Base-by-base conservation (phyloP, 2,329 filamentous ascomycete species). In the Diaporthe longicolla region DNA sequence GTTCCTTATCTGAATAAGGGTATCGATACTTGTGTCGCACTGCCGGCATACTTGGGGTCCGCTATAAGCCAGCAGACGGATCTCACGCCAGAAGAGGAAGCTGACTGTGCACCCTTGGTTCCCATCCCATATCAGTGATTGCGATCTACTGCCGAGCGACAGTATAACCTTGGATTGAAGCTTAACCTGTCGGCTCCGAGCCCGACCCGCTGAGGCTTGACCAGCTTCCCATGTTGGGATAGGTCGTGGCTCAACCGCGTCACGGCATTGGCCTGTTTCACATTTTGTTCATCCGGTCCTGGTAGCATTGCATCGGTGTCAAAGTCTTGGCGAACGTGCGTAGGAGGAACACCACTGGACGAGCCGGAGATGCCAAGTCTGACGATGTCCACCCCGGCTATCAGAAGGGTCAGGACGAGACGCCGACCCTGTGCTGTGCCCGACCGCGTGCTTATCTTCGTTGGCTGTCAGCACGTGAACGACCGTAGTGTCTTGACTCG, bases 251-350 rank as follows among this genome's bases (percentile, higher is more conserved):
- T 24, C 43, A 57, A 45, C 55, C 24, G 52, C 52, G 55, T 45
- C 55, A 61, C 68, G 68, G 68, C 52, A 70, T 70, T 70, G 68
- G 68, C 21, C 48, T 68, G 63, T 68, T 68, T 68, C 63, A 68
- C 32, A 15, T 40, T 52, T 68, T 68, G 63, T 68, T 68, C 63
- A 68, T 68, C 63, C 63, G 63, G 48, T 21, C 6, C 48, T 68
- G 63, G 63, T 68, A 54, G 48, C 63, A 68, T 54, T 68, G 63
- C 63, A 68, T 68, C 63, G 63, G 63, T 68, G 63, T 68, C 63
- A 68, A 68, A 68, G 32, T 68, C 63, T 68, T 68, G 63, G 63
- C 63, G 63, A 68, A 54, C 63, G 48, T 2, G 32, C 63, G 15
- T 8, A 24, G 6, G 48, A 26, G 21, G 15, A 9, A 54, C 48